Conservation (phyloP, 495 filamentous ascomycete species). For the Trichoderma erinaceum region DNA sequence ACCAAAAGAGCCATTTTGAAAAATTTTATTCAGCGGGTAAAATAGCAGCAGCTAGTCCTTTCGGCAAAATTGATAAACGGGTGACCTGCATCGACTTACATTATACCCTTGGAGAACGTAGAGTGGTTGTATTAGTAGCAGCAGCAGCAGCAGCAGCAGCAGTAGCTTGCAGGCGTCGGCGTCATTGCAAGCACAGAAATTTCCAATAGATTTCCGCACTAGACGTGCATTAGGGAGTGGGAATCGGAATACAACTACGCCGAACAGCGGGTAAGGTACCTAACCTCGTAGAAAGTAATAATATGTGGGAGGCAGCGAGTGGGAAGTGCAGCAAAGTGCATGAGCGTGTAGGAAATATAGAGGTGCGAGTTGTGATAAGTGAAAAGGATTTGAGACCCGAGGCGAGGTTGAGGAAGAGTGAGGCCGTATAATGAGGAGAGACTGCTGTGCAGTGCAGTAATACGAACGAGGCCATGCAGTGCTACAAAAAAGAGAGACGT, state of each 20-base stretch:
- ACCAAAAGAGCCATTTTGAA: neutral
- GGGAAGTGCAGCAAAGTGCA: neutral
- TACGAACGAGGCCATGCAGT: neutral
- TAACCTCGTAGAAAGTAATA: neutral
- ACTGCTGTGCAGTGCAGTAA: neutral
- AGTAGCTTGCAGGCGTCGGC: neutral
- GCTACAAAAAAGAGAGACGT: neutral
- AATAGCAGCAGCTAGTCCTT: neutral
- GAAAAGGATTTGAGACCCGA: too few species aligned
- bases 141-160: neutral
- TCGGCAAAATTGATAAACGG: constrained; percentile 10
- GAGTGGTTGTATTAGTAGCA: too few species aligned
- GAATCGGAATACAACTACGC: neutral
- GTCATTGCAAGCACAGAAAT: neutral
- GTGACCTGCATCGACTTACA: neutral
- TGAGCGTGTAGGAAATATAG: neutral
- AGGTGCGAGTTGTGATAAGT: too few species aligned
- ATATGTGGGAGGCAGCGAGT: neutral
- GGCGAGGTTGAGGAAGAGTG: too few species aligned
- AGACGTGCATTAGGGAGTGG: constrained; percentile 2
- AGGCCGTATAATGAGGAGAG: too few species aligned
- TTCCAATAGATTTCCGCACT: constrained; percentile 12
- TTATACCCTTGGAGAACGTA: neutral
- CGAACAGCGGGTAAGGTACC: neutral
- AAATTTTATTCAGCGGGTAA: constrained; percentile 6